Percentiles rank a stretch among this genome's conserved stretches.
These are phyloP conservation scores for Forsythia viridissima DNA, from an alignment of 257 asterid genomes.

Conservation along the genomic window DNA sequence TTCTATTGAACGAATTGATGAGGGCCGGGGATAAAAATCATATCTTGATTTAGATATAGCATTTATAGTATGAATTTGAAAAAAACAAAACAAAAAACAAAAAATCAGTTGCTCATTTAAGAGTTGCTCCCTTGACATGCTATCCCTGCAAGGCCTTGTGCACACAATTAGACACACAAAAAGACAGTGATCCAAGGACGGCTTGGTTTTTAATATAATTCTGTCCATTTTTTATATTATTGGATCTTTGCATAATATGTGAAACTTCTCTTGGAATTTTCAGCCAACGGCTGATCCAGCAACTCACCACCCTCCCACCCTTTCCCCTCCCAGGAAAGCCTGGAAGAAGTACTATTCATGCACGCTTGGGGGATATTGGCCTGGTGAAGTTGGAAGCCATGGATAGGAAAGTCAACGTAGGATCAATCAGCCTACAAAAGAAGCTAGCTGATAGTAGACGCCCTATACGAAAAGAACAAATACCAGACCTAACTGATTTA, in stretches of 20 bases:
- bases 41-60: no score
- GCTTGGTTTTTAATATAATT: neutral
- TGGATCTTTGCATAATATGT: neutral
- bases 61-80: no score
- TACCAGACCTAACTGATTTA: conserved; percentile 54
- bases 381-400: conserved; percentile 4
- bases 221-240: neutral
- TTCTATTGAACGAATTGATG: no score
- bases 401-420: conserved; percentile 33
- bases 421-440: conserved; percentile 27
- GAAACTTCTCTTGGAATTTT: neutral
- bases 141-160: no score
- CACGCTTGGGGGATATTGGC: neutral
- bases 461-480: conserved; percentile 15
- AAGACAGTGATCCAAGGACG: neutral
- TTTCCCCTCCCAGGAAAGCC: no score
- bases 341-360: neutral
- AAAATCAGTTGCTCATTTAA: no score
- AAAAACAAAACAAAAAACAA: no score
- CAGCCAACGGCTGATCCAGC: no score
- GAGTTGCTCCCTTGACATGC: no score
- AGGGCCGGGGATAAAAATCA: no score
- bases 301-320: no score
- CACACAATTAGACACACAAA: neutral
- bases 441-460: conserved; percentile 25